A percentile compares a stretch with the other conserved stretches of the same genome.
Evolutionary conservation across 805 yeast species (phyloP).

Genomic region (Henningerozyma blattae): DNA sequence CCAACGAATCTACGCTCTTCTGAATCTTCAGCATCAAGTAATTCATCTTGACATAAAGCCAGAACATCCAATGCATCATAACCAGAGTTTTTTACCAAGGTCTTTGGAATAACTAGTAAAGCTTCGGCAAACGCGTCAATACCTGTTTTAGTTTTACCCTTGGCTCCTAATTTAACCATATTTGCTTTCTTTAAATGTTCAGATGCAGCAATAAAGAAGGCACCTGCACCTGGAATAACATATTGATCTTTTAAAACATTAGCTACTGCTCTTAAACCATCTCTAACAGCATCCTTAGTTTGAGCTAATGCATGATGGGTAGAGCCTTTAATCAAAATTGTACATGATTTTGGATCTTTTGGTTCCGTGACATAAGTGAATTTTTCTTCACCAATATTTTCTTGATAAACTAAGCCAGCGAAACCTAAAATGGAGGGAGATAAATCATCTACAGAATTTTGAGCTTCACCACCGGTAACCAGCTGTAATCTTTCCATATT

Average conservation of each 20-base stretch:
- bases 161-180: constrained; percentile 44
- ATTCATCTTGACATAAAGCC: constrained; percentile 70
- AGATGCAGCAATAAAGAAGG: constrained; percentile 78
- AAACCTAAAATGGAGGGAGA: constrained; percentile 68
- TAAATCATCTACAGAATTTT: constrained; percentile 91
- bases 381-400: constrained; percentile 92
- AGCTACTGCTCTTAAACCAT: constrained; percentile 89
- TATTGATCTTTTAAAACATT: constrained; percentile 78
- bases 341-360: constrained; percentile 80
- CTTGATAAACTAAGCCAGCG: constrained; percentile 86
- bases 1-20: constrained; percentile 79
- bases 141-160: constrained; percentile 85
- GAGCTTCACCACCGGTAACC: constrained; percentile 95
- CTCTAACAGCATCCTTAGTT: constrained; percentile 94
- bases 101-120: constrained; percentile 81
- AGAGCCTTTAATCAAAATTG: constrained; percentile 88
- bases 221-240: constrained; percentile 95
- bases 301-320: constrained; percentile 81
- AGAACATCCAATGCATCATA: constrained; percentile 85
- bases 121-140: constrained; percentile 91
- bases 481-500: constrained; percentile 97
- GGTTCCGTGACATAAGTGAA: constrained; percentile 90
- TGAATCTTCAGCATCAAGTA: constrained; percentile 36
- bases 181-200: constrained; percentile 42
- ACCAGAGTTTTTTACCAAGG: constrained; percentile 85